Base-by-base conservation (phyloP, 495 filamentous ascomycete species). In the Terfezia boudieri region DNA sequence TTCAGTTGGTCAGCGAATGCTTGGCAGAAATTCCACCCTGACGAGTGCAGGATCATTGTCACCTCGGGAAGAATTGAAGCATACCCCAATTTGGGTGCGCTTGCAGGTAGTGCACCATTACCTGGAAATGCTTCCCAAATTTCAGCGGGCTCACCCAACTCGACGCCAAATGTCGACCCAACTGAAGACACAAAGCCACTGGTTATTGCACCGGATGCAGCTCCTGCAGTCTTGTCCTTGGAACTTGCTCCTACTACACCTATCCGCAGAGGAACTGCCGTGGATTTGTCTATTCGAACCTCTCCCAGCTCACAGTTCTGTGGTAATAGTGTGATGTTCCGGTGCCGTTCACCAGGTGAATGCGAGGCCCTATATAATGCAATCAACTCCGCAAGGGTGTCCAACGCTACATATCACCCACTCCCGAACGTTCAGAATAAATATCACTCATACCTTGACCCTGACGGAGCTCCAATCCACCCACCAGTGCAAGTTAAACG, bases 241-340 rank as follows among this genome's bases (percentile, higher is more conserved):
- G 82, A 89, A 60, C 75, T 99, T 14, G 94, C 87, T 1, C 90
- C 90, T 0, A 69, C 90, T 10, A 87, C 94, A 12, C 81, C 83
- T 59, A 77, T 95, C 48, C 80, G 89, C 57, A 79, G 85, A 50
- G 87, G 87, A 52, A 95, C 83, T 17, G 88, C 82, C 20, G 74
- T 96, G 36, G 90, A 99, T 64, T 86, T 99, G 52, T 88, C 89
- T 51, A 86, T 99, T 60, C 79, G 84, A 49, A 94, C 87, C 10
- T 79, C 81, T 17, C 81, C 80, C 12, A 85, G 79, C 14, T 62
- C 77, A 7, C 78, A 79, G 36, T 86, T 75, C n/a, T 73, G 77
- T 50, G 78, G 78, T 58, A 80, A 75, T 57, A 86, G 84, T 61
- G 79, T 86, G 57, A 85, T 89, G 74, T 87, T 94, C 71, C 84